Conservation (phyloP, 208 protist genomes). For the Trypanosoma mega region DNA sequence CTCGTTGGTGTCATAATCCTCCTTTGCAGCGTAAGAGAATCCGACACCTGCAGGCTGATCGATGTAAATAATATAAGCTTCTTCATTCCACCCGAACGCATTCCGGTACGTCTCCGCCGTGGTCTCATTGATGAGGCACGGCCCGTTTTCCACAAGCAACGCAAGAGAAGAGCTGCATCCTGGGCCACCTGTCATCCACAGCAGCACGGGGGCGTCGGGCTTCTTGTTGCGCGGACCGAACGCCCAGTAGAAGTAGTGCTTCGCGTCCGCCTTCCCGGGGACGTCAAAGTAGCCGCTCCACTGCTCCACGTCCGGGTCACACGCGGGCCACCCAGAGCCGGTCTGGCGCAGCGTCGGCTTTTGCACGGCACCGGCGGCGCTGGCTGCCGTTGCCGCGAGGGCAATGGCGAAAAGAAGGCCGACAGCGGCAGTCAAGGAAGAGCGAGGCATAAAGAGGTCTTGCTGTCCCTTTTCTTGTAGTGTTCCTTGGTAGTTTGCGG, state of each 20-base stretch:
- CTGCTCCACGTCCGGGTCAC: slow-evolving; percentile 53
- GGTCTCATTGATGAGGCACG: slow-evolving; percentile 66
- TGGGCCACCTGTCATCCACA: slow-evolving; percentile 92
- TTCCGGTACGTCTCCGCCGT: slow-evolving; percentile 39
- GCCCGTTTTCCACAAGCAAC: slow-evolving; percentile 75
- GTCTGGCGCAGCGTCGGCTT: neutral
- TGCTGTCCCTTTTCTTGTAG: too few species aligned
- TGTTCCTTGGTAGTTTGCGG: too few species aligned
- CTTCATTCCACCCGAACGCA: slow-evolving; percentile 75
- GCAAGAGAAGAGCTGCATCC: slow-evolving; percentile 80
- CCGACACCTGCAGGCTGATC: slow-evolving; percentile 90
- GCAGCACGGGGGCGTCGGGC: slow-evolving; percentile 60
- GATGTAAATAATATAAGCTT: slow-evolving; percentile 88
- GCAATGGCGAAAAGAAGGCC: neutral
- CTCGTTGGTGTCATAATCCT: slow-evolving; percentile 68
- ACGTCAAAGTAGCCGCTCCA: slow-evolving; percentile 80
- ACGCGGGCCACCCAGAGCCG: slow-evolving; percentile 33
- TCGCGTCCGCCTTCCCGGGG: slow-evolving; percentile 33
- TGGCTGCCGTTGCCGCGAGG: neutral
- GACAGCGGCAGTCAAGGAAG: too few species aligned
- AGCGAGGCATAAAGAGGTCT: too few species aligned
- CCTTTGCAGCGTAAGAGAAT: slow-evolving; percentile 66
- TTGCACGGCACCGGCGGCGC: slow-evolving; percentile 3
- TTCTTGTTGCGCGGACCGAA: slow-evolving; percentile 61
- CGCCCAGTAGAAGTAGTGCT: slow-evolving; percentile 92